phyloP scores from a whole-genome alignment of 495 filamentous ascomycete genomes.

The Pseudotulostoma volvatum region DNA sequence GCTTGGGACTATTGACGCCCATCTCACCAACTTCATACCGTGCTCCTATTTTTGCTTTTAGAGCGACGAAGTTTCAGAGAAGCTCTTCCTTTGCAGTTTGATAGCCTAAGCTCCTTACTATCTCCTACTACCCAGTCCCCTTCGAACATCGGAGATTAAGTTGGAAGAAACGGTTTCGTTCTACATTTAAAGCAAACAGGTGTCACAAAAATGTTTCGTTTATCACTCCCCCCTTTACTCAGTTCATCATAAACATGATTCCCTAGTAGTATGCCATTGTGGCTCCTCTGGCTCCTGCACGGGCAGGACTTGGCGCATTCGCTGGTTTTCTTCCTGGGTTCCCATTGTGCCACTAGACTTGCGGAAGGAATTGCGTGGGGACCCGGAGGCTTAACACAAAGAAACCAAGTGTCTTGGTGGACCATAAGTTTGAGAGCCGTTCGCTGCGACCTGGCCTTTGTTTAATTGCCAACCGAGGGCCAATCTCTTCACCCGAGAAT shows the following conservation, averaged over 20 bases:
- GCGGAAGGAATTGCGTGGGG: slow-evolving; percentile 42
- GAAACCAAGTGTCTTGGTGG: slow-evolving; percentile 88
- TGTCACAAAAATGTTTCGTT: slow-evolving; percentile 89
- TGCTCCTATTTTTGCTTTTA: slow-evolving; percentile 51
- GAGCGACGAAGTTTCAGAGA: slow-evolving; percentile 60
- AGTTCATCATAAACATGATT: slow-evolving; percentile 82
- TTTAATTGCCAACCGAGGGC: slow-evolving; percentile 28
- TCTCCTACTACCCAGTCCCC: slow-evolving; percentile 41
- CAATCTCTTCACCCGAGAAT: slow-evolving; percentile 73
- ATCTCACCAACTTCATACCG: slow-evolving; percentile 41
- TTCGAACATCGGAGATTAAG: slow-evolving; percentile 56
- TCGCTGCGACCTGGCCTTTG: slow-evolving; percentile 45
- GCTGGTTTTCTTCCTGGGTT: slow-evolving; percentile 81
- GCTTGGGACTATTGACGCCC: slow-evolving; percentile 23
- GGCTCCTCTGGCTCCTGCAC: slow-evolving; percentile 78
- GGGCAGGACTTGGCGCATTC: slow-evolving; percentile 67
- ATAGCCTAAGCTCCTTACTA: slow-evolving; percentile 36
- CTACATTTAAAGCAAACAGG: slow-evolving; percentile 80
- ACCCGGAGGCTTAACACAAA: slow-evolving; percentile 59
- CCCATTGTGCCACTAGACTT: slow-evolving; percentile 66
- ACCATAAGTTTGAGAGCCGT: slow-evolving; percentile 69
- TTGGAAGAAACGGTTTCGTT: slow-evolving; percentile 85
- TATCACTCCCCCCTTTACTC: slow-evolving; percentile 87
- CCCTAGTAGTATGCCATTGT: slow-evolving; percentile 88
- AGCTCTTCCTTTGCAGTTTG: slow-evolving; percentile 77